Conservation (phyloP, 2,329 filamentous ascomycete genomes). For the Aspergillus ustus region DNA sequence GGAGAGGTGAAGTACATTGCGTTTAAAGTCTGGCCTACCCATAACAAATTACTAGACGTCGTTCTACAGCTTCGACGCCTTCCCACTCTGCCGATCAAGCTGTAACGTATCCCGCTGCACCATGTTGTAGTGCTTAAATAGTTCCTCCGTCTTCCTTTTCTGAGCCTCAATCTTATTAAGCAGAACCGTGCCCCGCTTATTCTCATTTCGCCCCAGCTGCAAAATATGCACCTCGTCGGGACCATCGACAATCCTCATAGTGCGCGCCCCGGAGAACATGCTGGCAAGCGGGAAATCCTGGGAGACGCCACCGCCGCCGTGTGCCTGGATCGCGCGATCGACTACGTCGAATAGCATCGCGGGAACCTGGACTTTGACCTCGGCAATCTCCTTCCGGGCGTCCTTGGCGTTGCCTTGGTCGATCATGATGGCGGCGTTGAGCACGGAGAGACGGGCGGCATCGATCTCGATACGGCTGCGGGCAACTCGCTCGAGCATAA, state of each 20-base stretch:
- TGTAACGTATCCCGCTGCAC: slow-evolving; percentile 3
- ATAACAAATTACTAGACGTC: no score
- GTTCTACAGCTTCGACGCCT: not conserved
- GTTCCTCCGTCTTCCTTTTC: slow-evolving; percentile 5
- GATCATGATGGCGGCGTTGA: slow-evolving; percentile 95
- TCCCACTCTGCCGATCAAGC: slow-evolving; percentile 2
- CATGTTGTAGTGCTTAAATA: not conserved
- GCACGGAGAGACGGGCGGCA: slow-evolving; percentile 82
- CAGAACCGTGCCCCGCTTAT: slow-evolving; percentile 51
- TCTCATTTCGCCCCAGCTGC: slow-evolving; percentile 61
- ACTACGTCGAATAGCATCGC: slow-evolving; percentile 81
- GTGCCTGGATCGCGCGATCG: slow-evolving; percentile 91
- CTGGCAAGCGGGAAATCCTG: slow-evolving; percentile 91
- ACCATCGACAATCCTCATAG: slow-evolving; percentile 85
- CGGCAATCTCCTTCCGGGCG: slow-evolving; percentile 88
- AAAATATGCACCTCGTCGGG: slow-evolving; percentile 91
- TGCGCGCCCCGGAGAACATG: slow-evolving; percentile 81
- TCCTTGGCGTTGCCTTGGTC: slow-evolving; percentile 86
- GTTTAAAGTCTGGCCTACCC: no score
- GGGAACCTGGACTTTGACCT: slow-evolving; percentile 94
- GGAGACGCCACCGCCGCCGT: slow-evolving; percentile 85
- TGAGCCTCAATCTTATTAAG: slow-evolving; percentile 10
- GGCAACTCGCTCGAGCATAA: slow-evolving; percentile 94
- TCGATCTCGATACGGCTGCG: slow-evolving; percentile 93
- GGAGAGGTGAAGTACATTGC: no score